A percentile compares a stretch with the other conserved stretches of the same genome.
Evolutionary conservation across 1,284 basidiomycete genomes (phyloP).

Genomic region (Cystobasidium sp.): DNA sequence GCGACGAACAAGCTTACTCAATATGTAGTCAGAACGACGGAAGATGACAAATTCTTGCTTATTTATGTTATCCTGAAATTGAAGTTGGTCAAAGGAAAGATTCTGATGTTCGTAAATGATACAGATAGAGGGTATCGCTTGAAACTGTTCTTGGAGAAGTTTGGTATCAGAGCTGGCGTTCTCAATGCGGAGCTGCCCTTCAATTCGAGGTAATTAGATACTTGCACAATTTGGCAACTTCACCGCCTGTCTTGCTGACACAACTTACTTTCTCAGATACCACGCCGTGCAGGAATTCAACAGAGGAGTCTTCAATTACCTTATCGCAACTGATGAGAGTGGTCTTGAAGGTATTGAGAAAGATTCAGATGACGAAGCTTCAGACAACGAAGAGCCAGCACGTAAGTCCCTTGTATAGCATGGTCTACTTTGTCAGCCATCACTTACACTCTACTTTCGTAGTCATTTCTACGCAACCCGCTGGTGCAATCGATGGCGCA

Average conservation of each 20-base stretch:
- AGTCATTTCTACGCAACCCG: constrained; percentile 52
- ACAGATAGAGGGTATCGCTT: constrained; percentile 92
- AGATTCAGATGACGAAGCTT: constrained; percentile 58
- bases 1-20: constrained; percentile 84
- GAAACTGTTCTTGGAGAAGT: constrained; percentile 97
- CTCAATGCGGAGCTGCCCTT: constrained; percentile 94
- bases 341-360: constrained; percentile 59
- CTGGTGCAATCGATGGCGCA: constrained; percentile 29
- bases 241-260: background rate
- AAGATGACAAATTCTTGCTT: constrained; percentile 94
- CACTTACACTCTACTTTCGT: background rate
- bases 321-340: constrained; percentile 95
- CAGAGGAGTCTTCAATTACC: constrained; percentile 97
- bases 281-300: constrained; percentile 99
- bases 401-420: constrained; percentile 32
- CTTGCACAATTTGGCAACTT: background rate
- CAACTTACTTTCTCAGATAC: constrained; percentile 64
- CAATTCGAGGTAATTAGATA: constrained; percentile 71
- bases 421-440: background rate
- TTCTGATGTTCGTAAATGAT: constrained; percentile 95
- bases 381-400: constrained; percentile 59
- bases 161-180: constrained; percentile 94
- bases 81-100: constrained; percentile 93
- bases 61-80: constrained; percentile 94
- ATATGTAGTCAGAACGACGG: constrained; percentile 80